Evolutionary conservation across 805 yeast genomes (phyloP), one percentile per base, ranked within the genome.

Genomic region (Isabelozyma pseudorhagii): DNA sequence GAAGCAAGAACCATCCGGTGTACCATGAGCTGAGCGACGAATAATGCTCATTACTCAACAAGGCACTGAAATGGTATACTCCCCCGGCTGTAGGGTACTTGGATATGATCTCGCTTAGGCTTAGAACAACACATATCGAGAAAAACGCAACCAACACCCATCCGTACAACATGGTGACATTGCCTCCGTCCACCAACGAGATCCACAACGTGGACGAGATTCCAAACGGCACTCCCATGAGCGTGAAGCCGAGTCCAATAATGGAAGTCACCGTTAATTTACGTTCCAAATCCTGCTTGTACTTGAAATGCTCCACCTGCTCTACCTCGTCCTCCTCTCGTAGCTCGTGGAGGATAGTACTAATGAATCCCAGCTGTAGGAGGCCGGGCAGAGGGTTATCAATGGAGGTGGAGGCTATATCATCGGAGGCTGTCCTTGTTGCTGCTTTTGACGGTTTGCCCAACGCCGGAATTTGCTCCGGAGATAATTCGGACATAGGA

Each of bases 171-270:
- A 88, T 84, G 0, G 94, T 85, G 11, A 83, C 82, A 46, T 86
- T 85, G 1, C 91, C 90, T 8, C 96, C 96, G 65, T 87, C 88
- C 8, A 83, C 75, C 47, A 88, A 68, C 3, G 89, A 86, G 29
- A 85, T 84, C 59, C 85, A 82, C 62, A 88, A 72, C 1, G 91
- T 86, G 3, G 89, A 82, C 8, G 90, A 82, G 57, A 88, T 77
- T 1, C 93, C 91, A 57, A 87, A 77, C 0, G 92, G 93, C 0
- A 89, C 92, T 40, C 89, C 88, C 92, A 88, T 86, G 31, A 88
- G 68, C 1, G 91, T 83, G 62, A 88, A 87, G 0, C 94, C 93
- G 21, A 88, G 69, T 4, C 94, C 96, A 18, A 88, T 80, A 42
- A 88, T 81, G 0, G 92, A 84, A 1, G 82, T 72, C 9, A 85